A percentile compares a stretch with the other conserved stretches of the same genome.
Evolutionary conservation across 306 rosid species (phyloP).

Genomic region (Rosa lucieae): DNA sequence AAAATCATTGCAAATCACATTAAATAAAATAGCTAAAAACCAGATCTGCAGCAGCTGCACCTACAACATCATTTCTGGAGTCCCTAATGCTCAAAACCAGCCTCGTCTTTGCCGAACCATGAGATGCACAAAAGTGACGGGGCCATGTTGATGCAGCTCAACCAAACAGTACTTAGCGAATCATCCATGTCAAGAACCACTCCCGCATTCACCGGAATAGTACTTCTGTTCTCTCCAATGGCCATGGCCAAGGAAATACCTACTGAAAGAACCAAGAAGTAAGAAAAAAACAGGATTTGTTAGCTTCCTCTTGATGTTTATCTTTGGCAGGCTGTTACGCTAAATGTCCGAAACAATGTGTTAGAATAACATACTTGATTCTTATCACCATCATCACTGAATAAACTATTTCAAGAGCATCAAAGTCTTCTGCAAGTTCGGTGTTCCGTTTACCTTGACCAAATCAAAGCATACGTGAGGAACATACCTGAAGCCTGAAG

Average conservation of each 20-base stretch:
- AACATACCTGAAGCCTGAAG: background rate
- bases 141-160: conserved; percentile 8
- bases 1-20: background rate
- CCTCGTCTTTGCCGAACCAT: background rate
- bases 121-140: background rate
- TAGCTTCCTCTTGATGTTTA: background rate
- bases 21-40: background rate
- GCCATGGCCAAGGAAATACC: background rate
- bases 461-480: background rate
- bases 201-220: background rate
- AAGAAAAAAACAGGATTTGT: background rate
- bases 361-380: background rate
- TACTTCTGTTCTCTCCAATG: background rate
- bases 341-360: background rate
- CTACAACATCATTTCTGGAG: conserved; percentile 5
- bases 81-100: background rate
- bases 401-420: background rate
- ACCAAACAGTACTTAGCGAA: background rate
- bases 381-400: background rate
- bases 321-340: background rate
- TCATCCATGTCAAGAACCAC: background rate
- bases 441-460: background rate
- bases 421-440: background rate
- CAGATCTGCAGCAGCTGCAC: conserved; percentile 27
- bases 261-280: background rate